Evolutionary conservation across 805 yeast genomes (phyloP).

Genomic region (Schwanniomyces sp.): DNA sequence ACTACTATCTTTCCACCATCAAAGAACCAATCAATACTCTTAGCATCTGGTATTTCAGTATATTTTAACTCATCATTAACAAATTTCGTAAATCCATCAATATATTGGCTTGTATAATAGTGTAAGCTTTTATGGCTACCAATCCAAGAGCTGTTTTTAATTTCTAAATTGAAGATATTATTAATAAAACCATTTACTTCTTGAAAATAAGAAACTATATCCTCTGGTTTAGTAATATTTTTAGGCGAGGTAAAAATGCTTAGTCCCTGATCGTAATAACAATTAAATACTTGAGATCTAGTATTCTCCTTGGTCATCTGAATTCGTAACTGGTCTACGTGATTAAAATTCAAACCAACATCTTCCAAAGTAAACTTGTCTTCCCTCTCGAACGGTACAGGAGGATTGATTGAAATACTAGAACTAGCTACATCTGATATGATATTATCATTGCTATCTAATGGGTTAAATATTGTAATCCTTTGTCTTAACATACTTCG

Average conservation of each 20-base stretch:
- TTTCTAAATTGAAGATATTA: conserved; percentile 16
- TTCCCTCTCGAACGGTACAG: conserved; percentile 12
- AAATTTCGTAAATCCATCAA: not conserved
- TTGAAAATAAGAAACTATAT: conserved; percentile 17
- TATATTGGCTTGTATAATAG: conserved; percentile 14
- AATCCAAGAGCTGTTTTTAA: conserved; percentile 22
- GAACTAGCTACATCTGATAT: conserved; percentile 14
- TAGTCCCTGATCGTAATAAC: conserved; percentile 23
- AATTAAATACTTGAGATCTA: conserved; percentile 22
- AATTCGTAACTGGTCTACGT: conserved; percentile 20
- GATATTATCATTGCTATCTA: conserved; percentile 20
- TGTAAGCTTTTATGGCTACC: conserved; percentile 28
- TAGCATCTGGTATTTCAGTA: not conserved
- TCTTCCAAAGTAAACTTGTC: conserved; percentile 12
- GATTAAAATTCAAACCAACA: conserved; percentile 8
- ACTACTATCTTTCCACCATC: conserved; percentile 8
- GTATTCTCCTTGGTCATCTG: conserved; percentile 10
- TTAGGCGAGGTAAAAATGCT: conserved; percentile 31
- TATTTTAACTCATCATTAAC: not conserved
- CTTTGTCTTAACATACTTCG: conserved; percentile 26
- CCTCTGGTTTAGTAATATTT: conserved; percentile 9
- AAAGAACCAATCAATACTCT: conserved; percentile 10
- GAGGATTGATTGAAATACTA: conserved; percentile 8
- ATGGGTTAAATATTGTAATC: conserved; percentile 30
- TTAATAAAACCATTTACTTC: conserved; percentile 15